Evolutionary conservation across 2,329 filamentous ascomycete genomes (phyloP), one percentile per base, ranked within the genome.

Genomic region (Cercospora sojina): DNA sequence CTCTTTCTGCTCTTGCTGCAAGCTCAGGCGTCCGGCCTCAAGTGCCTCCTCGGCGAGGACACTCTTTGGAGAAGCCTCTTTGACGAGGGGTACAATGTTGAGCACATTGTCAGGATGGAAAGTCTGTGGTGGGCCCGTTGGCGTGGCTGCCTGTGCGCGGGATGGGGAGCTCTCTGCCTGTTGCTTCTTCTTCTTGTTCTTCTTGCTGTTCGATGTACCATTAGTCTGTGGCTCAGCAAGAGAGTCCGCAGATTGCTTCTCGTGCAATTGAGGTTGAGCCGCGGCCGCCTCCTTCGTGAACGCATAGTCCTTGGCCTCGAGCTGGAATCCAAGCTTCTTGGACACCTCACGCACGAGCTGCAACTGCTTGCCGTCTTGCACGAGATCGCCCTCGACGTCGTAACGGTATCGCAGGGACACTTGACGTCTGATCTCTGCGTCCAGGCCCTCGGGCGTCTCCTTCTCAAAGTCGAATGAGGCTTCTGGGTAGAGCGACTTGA

Each of bases 21-120:
- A 89, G n/a, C 94, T 97, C 76, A 99, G 94, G 62, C 93, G 91
- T 25, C 95, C 95, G 65, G 94, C 95, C 79, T 99, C 95, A 51
- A 99, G 84, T 13, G 95, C 94, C 81, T 99, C 95, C 79, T 99
- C 95, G 0, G 95, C 94, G 68, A 99, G 86, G 27, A 92, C 84
- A 77, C 93, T 97, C 80, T 92, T 90, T 43, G 94, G 95, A 67
- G 91, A 90, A 3, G 95, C 95, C 77, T 99, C 93, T 84, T 98
- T 98, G 75, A 98, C 87, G 55, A 98, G 82, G 7, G 95, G 95
- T n/a, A 97, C 91, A 67, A 97, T 85, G 80, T 97, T 97, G 71
- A 96, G 81, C 70, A 99, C 86, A 73, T 99, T 93, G 67, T 97
- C 93, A 0, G 92, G 84, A 60, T 83, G 85, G 80, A 99, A 98